A percentile compares a stretch with the other conserved stretches of the same genome.
phyloP scores from a whole-genome alignment of 2,329 filamentous ascomycete species.

The Colletotrichum sp. region DNA sequence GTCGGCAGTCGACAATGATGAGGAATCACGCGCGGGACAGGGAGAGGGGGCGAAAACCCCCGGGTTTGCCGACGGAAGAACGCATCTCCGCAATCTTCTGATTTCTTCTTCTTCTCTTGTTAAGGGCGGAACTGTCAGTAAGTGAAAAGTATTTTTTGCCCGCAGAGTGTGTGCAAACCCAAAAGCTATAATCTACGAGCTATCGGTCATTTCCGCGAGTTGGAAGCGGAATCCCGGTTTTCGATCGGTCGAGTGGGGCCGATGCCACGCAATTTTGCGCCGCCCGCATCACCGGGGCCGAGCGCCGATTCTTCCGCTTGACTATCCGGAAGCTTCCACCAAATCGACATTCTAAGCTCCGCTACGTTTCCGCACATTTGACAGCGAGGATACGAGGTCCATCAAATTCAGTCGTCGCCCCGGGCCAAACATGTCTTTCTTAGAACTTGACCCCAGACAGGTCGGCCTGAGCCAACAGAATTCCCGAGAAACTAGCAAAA shows the following conservation, averaged over 20 bases:
- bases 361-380: background rate
- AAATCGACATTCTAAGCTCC: accelerated
- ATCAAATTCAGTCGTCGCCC: too few species aligned
- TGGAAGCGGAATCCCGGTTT: background rate
- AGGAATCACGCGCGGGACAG: background rate
- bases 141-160: accelerated
- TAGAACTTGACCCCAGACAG: too few species aligned
- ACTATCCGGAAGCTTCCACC: background rate
- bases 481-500: too few species aligned
- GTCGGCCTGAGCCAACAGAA: too few species aligned
- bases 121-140: background rate
- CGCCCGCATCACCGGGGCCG: background rate
- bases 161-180: background rate
- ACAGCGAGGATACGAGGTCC: too few species aligned
- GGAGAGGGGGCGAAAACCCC: background rate
- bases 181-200: background rate
- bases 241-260: background rate
- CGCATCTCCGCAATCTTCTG: background rate
- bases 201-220: background rate
- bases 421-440: too few species aligned
- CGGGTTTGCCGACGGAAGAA: background rate
- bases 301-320: background rate
- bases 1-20: background rate
- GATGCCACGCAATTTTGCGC: background rate
- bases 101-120: background rate